These are phyloP conservation scores for Didymella lethalis DNA, from an alignment of 2,329 filamentous ascomycete genomes.

Conservation along the genomic window DNA sequence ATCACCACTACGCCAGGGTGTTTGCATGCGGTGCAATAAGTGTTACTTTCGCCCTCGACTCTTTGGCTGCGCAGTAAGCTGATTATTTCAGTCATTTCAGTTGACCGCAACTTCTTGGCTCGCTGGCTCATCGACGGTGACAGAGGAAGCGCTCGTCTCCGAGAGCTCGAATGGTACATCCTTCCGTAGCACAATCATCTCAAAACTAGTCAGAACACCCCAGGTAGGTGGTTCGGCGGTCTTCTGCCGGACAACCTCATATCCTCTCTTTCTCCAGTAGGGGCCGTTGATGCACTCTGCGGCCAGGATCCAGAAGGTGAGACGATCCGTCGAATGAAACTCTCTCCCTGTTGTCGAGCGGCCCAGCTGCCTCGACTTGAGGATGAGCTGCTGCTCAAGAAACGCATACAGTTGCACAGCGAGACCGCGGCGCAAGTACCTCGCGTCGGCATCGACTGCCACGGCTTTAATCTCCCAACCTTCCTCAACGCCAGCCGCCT, in stretches of 20 bases:
- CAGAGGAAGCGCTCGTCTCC: too few species aligned
- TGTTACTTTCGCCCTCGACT: not conserved
- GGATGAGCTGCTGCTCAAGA: constrained; percentile 20
- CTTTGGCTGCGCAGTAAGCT: not conserved
- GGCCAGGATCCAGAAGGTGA: constrained; percentile 35
- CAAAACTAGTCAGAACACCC: constrained; percentile 34
- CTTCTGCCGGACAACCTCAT: constrained; percentile 26
- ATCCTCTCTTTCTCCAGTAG: constrained; percentile 42
- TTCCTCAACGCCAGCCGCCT: constrained; percentile 26
- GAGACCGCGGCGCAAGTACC: constrained; percentile 32
- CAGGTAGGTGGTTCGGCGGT: constrained; percentile 24
- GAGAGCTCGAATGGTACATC: constrained; percentile 13
- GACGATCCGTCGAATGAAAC: not conserved
- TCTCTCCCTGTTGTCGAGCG: not conserved
- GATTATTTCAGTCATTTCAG: not conserved
- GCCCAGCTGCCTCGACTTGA: not conserved
- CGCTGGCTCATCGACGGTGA: not conserved
- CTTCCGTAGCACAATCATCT: constrained; percentile 34
- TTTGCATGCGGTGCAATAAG: too few species aligned
- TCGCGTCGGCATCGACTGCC: constrained; percentile 28
- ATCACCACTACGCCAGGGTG: not conserved
- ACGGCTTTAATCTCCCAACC: constrained; percentile 44
- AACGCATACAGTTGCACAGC: constrained; percentile 23
- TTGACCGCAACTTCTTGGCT: constrained; percentile 1
- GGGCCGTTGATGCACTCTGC: constrained; percentile 36